phyloP scores from a whole-genome alignment of 2,329 filamentous ascomycete species.

The Sclerotinia glacialis region DNA sequence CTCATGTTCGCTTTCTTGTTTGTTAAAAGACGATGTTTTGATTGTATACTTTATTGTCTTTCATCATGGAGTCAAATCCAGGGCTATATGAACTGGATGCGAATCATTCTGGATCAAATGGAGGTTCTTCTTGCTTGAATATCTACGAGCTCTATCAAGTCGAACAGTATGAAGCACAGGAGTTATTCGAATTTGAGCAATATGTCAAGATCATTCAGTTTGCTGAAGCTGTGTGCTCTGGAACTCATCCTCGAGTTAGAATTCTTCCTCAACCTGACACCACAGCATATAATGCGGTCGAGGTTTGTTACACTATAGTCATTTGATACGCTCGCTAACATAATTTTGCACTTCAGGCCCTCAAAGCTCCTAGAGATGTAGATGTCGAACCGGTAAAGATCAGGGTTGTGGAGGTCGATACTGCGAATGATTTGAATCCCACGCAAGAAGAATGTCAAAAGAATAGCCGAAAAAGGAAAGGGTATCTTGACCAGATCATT shows the following conservation, averaged over 20 bases:
- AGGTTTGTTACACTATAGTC: not conserved
- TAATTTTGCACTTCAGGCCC: not conserved
- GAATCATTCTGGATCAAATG: not conserved
- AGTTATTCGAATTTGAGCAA: constrained; percentile 7
- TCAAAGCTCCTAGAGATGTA: not conserved
- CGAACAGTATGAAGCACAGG: not conserved
- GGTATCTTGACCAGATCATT: not conserved
- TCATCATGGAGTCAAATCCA: constrained; percentile 4
- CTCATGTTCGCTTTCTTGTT: not conserved
- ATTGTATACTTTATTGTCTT: not conserved
- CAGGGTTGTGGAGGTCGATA: not conserved
- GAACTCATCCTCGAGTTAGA: constrained; percentile 11
- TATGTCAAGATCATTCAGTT: constrained; percentile 16
- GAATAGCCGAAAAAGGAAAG: not conserved
- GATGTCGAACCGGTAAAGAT: not conserved
- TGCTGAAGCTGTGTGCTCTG: constrained; percentile 10
- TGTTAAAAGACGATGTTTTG: no score
- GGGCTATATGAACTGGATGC: no score
- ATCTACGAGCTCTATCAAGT: constrained; percentile 1
- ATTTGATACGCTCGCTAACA: not conserved
- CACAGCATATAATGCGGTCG: not conserved
- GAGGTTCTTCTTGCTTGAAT: not conserved
- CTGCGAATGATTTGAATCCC: not conserved
- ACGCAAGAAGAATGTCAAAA: not conserved
- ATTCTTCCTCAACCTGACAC: not conserved